Conservation (phyloP, 2,329 filamentous ascomycete genomes). For the Scedosporium apiospermum region DNA sequence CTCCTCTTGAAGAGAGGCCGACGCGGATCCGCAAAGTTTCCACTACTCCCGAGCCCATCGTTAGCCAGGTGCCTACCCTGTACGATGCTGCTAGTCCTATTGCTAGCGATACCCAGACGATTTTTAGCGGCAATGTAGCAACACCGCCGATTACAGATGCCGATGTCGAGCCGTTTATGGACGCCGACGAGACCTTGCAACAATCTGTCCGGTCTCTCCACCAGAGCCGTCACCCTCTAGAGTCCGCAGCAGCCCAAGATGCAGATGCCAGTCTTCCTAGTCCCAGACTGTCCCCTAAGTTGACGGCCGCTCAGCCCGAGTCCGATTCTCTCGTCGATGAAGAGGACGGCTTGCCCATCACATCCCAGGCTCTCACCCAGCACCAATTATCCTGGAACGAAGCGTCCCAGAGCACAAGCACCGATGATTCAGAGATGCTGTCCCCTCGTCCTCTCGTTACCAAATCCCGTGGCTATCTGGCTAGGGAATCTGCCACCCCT, state of each 20-base stretch:
- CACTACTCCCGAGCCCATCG: constrained; percentile 3
- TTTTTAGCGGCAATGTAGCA: constrained; percentile 55
- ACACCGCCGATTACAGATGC: constrained; percentile 69
- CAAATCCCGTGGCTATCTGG: constrained; percentile 15
- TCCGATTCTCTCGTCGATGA: constrained; percentile 23
- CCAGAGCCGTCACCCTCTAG: constrained; percentile 14
- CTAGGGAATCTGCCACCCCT: constrained; percentile 10
- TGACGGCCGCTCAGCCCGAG: constrained; percentile 57
- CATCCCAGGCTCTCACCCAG: constrained; percentile 15
- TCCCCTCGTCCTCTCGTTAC: constrained; percentile 7
- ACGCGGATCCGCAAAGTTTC: constrained; percentile 1
- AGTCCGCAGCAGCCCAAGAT: constrained; percentile 21
- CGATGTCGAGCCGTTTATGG: constrained; percentile 52
- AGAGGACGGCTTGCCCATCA: not conserved
- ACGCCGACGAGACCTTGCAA: constrained; percentile 39
- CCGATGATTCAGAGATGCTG: constrained; percentile 12
- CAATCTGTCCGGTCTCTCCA: constrained; percentile 36
- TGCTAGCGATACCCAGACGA: constrained; percentile 46
- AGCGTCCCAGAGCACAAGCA: constrained; percentile 30
- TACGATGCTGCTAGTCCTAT: constrained; percentile 2
- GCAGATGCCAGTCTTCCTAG: constrained; percentile 92
- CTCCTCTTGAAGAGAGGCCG: constrained; percentile 6
- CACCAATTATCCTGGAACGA: constrained; percentile 23
- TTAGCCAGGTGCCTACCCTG: not conserved
- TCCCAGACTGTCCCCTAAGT: constrained; percentile 84